Evolutionary conservation across 1,284 basidiomycete genomes (phyloP).

Genomic region (Psilocybe mexicana): DNA sequence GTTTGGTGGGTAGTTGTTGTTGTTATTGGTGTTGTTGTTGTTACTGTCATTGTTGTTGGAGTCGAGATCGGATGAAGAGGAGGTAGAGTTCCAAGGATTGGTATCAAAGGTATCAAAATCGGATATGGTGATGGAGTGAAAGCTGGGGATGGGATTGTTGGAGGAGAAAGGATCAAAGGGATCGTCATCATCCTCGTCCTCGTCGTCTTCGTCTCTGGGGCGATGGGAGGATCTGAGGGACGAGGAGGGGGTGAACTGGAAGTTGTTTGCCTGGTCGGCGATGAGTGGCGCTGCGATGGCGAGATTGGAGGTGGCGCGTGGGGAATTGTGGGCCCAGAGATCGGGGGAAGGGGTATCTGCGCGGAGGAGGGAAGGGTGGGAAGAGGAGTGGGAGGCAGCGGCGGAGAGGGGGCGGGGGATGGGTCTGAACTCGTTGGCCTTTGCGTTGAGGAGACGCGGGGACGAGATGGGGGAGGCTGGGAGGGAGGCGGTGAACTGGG

Average conservation of each 20-base stretch:
- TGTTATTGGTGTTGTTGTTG: neutral
- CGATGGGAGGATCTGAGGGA: conserved; percentile 63
- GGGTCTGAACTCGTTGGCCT: conserved; percentile 59
- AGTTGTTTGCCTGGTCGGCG: conserved; percentile 56
- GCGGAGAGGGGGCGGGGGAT: conserved; percentile 76
- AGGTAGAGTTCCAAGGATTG: conserved; percentile 42
- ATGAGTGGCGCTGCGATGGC: conserved; percentile 87
- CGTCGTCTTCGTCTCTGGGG: conserved; percentile 58
- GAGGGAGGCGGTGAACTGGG: conserved; percentile 72
- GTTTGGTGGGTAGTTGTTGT: neutral
- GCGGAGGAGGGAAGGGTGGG: conserved; percentile 53
- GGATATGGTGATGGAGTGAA: conserved; percentile 60
- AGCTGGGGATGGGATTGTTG: conserved; percentile 48
- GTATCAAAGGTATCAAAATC: conserved; percentile 63
- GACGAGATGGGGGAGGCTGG: conserved; percentile 63
- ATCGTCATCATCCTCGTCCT: conserved; percentile 54
- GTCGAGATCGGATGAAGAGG: too few species aligned
- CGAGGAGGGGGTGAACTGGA: conserved; percentile 53
- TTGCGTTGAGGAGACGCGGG: conserved; percentile 53
- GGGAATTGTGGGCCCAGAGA: conserved; percentile 75
- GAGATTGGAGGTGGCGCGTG: conserved; percentile 77
- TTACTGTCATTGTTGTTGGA: neutral
- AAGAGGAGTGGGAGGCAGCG: conserved; percentile 51
- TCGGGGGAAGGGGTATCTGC: conserved; percentile 80
- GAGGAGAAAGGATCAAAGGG: conserved; percentile 71